Evolutionary conservation across 108 stramenopile species (phyloP).

Genomic region (Chaetoceros muelleri): DNA sequence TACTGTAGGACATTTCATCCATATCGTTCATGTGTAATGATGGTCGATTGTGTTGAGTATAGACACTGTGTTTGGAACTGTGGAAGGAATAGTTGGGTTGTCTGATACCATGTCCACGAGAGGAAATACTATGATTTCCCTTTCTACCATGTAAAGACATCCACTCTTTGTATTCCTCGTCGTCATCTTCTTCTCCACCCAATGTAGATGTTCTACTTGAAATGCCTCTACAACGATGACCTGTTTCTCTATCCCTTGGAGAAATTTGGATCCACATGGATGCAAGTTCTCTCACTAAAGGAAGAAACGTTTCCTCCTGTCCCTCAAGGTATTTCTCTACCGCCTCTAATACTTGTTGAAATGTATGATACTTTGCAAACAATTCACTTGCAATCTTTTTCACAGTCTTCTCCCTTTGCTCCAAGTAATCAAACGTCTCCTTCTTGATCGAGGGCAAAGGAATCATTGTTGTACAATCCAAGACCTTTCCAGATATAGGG

Average conservation of each 20-base stretch:
- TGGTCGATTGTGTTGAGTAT: too few relatives aligned
- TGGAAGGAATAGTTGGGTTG: background rate
- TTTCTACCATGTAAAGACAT: background rate
- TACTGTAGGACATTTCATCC: too few relatives aligned
- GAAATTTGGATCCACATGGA: too few relatives aligned
- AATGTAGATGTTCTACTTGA: background rate
- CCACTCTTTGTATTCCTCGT: background rate
- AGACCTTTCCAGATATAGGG: background rate
- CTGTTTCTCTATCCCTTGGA: too few relatives aligned
- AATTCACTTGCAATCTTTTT: background rate
- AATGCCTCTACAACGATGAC: background rate
- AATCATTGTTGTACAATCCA: too few relatives aligned
- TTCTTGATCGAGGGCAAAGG: background rate
- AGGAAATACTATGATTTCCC: background rate
- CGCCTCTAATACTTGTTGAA: background rate
- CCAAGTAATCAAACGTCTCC: background rate
- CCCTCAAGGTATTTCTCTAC: background rate
- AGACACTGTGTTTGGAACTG: too few relatives aligned
- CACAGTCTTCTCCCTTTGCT: background rate
- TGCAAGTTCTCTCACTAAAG: background rate
- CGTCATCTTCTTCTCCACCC: background rate
- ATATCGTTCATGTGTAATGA: too few relatives aligned
- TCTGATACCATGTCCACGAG: background rate
- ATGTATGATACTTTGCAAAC: background rate
- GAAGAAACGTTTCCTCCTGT: background rate